These are phyloP conservation scores for Aspergillus sparsus DNA, from an alignment of 495 filamentous ascomycete genomes.

Conservation along the genomic window DNA sequence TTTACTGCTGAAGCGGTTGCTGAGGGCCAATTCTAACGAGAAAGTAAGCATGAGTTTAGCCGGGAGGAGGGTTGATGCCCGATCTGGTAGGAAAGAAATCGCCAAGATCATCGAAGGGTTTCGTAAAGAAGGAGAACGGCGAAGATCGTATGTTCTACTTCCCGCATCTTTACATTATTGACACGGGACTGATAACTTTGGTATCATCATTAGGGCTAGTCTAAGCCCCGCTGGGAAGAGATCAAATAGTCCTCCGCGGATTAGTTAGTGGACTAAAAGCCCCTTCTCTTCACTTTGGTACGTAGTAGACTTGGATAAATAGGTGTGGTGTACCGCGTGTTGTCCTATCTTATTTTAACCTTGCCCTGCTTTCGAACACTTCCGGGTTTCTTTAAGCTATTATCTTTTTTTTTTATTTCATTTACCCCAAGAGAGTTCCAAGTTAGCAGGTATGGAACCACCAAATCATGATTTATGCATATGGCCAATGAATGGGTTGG, in stretches of 20 bases:
- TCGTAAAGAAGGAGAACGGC: conserved; percentile 77
- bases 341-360: too few relatives aligned
- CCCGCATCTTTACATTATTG: background rate
- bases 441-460: too few relatives aligned
- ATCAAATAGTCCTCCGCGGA: conserved; percentile 47
- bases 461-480: too few relatives aligned
- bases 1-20: conserved; percentile 77
- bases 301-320: conserved; percentile 6
- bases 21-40: conserved; percentile 70
- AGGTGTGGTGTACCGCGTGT: too few relatives aligned
- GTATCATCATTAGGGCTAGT: conserved; percentile 9
- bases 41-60: conserved; percentile 94
- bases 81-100: conserved; percentile 80
- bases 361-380: too few relatives aligned
- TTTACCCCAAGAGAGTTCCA: background rate
- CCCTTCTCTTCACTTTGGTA: background rate
- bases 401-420: background rate
- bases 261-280: conserved; percentile 32
- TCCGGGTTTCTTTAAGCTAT: background rate
- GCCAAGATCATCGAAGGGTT: conserved; percentile 78
- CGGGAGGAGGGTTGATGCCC: conserved; percentile 74
- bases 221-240: conserved; percentile 42
- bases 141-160: conserved; percentile 65
- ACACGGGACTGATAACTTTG: background rate
- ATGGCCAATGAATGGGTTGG: background rate